Evolutionary conservation across 176 grass and related monocot genomes (phyloP), one percentile per base, ranked within the genome.

Genomic region (Calamus simplicifolius): DNA sequence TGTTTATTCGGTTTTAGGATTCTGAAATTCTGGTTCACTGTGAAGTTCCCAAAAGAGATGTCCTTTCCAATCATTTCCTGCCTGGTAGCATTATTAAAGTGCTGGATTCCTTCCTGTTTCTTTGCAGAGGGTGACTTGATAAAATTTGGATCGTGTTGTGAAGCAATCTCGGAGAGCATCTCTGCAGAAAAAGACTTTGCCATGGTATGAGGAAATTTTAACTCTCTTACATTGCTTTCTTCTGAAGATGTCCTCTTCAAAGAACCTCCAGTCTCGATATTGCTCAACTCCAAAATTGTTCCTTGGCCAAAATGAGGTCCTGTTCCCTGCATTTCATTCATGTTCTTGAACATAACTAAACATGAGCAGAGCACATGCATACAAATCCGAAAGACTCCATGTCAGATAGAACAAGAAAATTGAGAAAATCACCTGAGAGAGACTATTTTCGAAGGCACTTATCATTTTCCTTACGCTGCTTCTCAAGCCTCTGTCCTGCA

Each of bases 401-500:
- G 12, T 43, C 18, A n/a, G 13, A 14, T 25, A 25, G 49, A 49
- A 16, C 4, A 27, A 35, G 16, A 59, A 52, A 19, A 14, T 4
- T 3, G 21, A 69, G 49, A 49, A 52, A 57, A 75, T 8, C 16
- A 82, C 79, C 79, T 82, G 67, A 50, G 35, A 69, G 16, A 56
- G 54, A 72, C 27, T 66, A 29, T 19, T 71, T 26, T 82, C 79
- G 16, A 82, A 71, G 66, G 51, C 67, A 61, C 60, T 76, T 26
- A 82, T 76, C 67, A 82, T 82, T 76, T 75, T 76, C 56, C 59
- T 72, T n/a, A 76, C 58, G 26, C 52, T 76, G 48, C 38, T 64
- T 49, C 53, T 71, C 19, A 61, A 30, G 25, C 52, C 76, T 71
- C 54, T 71, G 12, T 58, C 66, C 12, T 25, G 49, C 15, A 51